Evolutionary conservation across 2,329 filamentous ascomycete genomes (phyloP).

Genomic region (Trichoderma asperellum): DNA sequence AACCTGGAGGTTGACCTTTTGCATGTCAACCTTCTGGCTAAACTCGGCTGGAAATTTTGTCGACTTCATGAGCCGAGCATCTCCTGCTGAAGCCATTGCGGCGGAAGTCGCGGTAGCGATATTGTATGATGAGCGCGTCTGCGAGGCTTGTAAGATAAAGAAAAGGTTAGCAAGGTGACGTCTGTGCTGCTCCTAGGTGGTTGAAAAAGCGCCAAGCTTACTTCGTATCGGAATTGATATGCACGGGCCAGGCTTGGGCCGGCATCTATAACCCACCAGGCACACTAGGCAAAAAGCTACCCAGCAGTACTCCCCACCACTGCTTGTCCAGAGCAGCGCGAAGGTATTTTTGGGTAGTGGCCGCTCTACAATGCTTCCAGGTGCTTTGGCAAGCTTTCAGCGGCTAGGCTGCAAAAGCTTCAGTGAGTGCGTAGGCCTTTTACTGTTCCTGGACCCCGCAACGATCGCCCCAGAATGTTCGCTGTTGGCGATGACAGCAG

Average conservation of each 20-base stretch:
- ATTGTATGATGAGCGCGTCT: constrained; percentile 28
- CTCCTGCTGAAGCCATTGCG: constrained; percentile 79
- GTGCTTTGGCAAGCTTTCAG: neutral
- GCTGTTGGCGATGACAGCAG: constrained; percentile 13
- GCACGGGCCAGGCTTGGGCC: constrained; percentile 7
- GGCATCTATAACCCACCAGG: neutral
- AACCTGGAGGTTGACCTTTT: constrained; percentile 94
- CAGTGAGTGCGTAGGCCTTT: constrained; percentile 22
- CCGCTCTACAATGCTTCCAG: neutral
- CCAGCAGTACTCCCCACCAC: neutral
- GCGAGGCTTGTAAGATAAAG: constrained; percentile 28
- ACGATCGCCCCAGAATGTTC: neutral
- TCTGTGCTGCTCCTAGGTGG: constrained; percentile 32
- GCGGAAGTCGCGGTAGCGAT: constrained; percentile 27
- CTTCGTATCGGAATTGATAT: neutral
- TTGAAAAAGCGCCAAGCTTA: constrained; percentile 17
- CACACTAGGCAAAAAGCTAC: neutral
- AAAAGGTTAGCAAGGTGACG: constrained; percentile 38
- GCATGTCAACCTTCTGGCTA: constrained; percentile 93
- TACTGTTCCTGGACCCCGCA: constrained; percentile 26
- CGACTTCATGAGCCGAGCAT: constrained; percentile 84
- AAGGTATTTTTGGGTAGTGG: neutral
- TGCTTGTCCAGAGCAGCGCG: neutral
- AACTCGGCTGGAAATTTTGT: constrained; percentile 96
- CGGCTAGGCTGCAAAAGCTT: constrained; percentile 6